Base-by-base conservation (phyloP, 2,329 filamentous ascomycete species). In the Hyphodiscus sp. region DNA sequence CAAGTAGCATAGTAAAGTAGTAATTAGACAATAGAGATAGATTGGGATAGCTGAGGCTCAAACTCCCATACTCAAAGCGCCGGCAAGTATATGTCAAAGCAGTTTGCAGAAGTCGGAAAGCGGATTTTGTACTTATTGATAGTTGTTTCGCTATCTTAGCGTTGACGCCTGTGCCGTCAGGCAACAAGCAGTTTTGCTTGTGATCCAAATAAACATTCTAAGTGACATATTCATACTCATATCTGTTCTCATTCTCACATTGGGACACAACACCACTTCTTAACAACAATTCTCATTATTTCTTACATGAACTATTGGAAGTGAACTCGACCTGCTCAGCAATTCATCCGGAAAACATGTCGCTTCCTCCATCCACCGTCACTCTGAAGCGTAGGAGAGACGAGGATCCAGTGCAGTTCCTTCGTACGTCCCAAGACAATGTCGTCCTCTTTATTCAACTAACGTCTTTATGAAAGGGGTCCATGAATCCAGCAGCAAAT, bases 321-420 rank as follows among this genome's bases (percentile, higher is more conserved):
- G 5, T n/a, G 33, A 6, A 38, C 11, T 6, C 16, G 16, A 2
- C 33, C 33, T 44, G 20, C 18, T 11, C 10, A n/a, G 15, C n/a
- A 18, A 11, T n/a, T 16, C 42, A 44, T 42, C 41, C 33, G 20
- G n/a, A 16, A 50, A 52, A n/a, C 50, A 66, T 66, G 63, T 63
- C 64, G 58, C 53, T 67, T 16, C 66, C 66, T 44, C 67, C 67
- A 29, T 53, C 45, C 16, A 61, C 58, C 8, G 57, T 69, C n/a
- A 60, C 61, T 23, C 64, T 69, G 55, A 69, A 69, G 59, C 58
- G 67, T 43, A 69, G 67, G 55, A 55, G 56, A 20, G 67, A 62
- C 10, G 67, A 68, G 47, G 63, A 67, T 16, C 67, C 67, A 16
- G 63, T 68, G 23, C 66, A 68, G 5, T 60, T 63, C 45, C 61